Percentiles rank a stretch among this genome's conserved stretches.
Conservation (phyloP, 2,329 filamentous ascomycete genomes). For the Arthrobotrys musiformis region DNA sequence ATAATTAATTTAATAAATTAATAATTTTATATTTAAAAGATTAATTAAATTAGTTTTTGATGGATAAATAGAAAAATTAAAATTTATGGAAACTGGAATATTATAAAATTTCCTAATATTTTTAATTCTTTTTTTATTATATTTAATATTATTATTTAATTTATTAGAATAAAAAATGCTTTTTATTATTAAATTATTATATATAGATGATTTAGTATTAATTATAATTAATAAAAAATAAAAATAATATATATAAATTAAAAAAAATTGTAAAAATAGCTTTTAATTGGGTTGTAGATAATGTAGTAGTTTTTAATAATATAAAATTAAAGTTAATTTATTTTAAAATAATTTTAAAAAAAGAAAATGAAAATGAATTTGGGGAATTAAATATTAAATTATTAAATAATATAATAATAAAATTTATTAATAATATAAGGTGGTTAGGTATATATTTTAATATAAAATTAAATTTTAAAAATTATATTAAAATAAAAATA, state of each 20-base stretch:
- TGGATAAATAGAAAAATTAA: neutral
- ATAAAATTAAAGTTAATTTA: neutral
- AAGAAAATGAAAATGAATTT: neutral
- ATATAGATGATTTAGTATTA: no score
- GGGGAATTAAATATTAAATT: no score
- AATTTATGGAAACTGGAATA: no score
- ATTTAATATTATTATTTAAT: neutral
- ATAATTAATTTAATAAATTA: no score
- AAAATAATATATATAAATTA: neutral
- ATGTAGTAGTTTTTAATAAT: neutral
- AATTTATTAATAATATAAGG: neutral
- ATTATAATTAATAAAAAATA: neutral
- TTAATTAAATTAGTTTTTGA: neutral
- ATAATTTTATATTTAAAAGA: neutral
- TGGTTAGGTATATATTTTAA: no score
- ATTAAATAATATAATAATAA: neutral
- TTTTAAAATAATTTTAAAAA: neutral
- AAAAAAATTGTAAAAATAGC: neutral
- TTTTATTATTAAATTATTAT: neutral
- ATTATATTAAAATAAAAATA: conserved; percentile 2
- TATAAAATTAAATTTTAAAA: neutral
- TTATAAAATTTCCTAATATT: no score
- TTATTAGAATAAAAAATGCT: neutral
- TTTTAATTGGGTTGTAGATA: neutral
- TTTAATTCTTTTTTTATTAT: no score